Conservation (phyloP, 306 rosid species). For the cucumber (Cucumis sativus) region DNA sequence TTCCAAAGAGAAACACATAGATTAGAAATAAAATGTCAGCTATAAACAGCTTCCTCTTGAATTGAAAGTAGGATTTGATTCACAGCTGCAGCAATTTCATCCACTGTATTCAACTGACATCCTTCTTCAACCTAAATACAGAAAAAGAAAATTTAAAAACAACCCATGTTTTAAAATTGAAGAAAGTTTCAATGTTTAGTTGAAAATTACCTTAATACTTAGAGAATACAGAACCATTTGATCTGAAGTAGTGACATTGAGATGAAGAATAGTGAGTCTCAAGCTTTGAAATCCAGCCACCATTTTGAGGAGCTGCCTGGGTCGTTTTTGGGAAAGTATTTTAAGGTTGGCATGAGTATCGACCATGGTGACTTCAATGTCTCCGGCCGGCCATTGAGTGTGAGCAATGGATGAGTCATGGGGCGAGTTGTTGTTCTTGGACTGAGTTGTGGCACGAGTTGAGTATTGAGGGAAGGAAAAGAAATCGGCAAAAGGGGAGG, state of each 20-base stretch:
- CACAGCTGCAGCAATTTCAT: constrained; percentile 79
- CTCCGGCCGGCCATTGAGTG: constrained; percentile 33
- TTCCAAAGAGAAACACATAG: not conserved
- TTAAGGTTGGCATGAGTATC: constrained; percentile 80
- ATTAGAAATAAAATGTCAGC: constrained; percentile 14
- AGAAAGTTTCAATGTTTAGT: not conserved
- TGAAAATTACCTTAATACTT: constrained; percentile 51
- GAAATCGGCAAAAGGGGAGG: constrained; percentile 48
- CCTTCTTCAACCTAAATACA: constrained; percentile 64
- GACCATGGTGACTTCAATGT: constrained; percentile 82
- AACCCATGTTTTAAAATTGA: not conserved
- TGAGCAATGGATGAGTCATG: not conserved
- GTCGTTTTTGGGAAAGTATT: constrained; percentile 44
- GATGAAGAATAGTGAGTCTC: constrained; percentile 59
- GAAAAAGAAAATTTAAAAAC: not conserved
- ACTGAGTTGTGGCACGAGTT: constrained; percentile 22
- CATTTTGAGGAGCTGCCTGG: constrained; percentile 43
- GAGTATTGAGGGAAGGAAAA: constrained; percentile 79
- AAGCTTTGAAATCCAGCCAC: constrained; percentile 54
- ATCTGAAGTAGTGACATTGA: constrained; percentile 47
- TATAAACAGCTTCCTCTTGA: constrained; percentile 37
- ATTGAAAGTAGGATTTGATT: constrained; percentile 51
- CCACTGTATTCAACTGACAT: constrained; percentile 58
- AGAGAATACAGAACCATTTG: constrained; percentile 68
- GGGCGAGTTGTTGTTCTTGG: constrained; percentile 3